Base-by-base conservation (phyloP, 2,329 filamentous ascomycete genomes). In the Penicillium aurantiogriseum region DNA sequence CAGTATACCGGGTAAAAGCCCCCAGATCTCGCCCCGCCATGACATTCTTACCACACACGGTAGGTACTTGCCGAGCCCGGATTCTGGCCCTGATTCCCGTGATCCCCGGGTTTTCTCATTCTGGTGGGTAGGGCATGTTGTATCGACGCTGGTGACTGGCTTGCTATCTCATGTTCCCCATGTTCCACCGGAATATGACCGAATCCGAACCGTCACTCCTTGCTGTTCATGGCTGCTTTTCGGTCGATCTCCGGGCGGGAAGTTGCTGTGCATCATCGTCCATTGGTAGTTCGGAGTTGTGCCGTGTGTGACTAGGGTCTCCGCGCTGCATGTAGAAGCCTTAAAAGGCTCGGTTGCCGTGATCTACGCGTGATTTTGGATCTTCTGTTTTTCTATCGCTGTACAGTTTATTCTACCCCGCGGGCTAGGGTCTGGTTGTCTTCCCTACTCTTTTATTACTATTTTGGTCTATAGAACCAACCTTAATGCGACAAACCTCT, bases 171-270 rank as follows among this genome's bases (percentile, higher is more conserved):
- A 17, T 36, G 2, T 25, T n/a, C 29, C 25, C 21, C 40, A 35
- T 49, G 36, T 44, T 4, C 59, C 56, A 29, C 57, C 54, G 59
- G 57, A 19, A 57, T 60, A 57, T 60, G 46, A 56, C 59, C 42
- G 43, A 5, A 44, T 61, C 35, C 31, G 56, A 48, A 6, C 23
- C 49, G 38, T 47, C 36, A 45, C 53, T 56, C 53, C 42, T 52
- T 59, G 23, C 59, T 58, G 35, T 58, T 52, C 48, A 27, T 49
- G 53, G 59, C 25, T 38, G 38, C 48, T 31, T 42, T 27, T 56
- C 44, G 56, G 63, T 51, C 56, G 60, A 63, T 66, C 60, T 45
- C 53, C 63, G 62, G 61, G 57, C 4, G 56, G 44, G 52, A 59
- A 59, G 17, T 53, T 60, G 51, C 54, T 46, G 53, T 44, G 19